Evolutionary conservation across 805 yeast species (phyloP).

Genomic region (Diddensiella caesifluorescens): DNA sequence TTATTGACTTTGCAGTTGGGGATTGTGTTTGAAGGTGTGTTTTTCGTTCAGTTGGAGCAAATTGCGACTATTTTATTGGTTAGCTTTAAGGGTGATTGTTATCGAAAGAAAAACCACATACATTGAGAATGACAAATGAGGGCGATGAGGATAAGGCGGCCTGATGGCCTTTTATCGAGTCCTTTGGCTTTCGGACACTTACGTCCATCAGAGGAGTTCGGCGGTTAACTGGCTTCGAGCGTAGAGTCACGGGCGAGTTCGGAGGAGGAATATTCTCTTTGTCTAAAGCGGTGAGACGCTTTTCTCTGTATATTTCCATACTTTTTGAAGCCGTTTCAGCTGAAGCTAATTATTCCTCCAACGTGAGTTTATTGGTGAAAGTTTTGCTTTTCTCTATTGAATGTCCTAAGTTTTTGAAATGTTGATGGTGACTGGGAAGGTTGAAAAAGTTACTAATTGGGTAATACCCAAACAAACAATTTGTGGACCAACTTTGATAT

Average conservation of each 20-base stretch:
- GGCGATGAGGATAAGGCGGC: not conserved
- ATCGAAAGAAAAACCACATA: constrained; percentile 2
- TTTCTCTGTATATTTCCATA: constrained; percentile 6
- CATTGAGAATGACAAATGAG: constrained; percentile 5
- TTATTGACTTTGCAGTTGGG: too few species aligned
- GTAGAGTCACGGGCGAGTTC: constrained; percentile 16
- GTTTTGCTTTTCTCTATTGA: too few species aligned
- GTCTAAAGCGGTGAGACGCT: constrained; percentile 7
- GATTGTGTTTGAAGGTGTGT: constrained; percentile 1
- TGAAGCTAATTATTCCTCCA: too few species aligned
- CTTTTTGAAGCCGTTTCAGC: too few species aligned
- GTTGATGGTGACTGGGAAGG: too few species aligned
- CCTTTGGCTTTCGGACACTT: too few species aligned
- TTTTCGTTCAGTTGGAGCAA: constrained; percentile 6
- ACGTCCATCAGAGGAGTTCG: constrained; percentile 11
- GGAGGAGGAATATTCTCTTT: constrained; percentile 23
- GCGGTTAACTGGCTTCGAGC: not conserved
- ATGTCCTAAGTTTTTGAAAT: too few species aligned
- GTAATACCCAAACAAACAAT: too few species aligned
- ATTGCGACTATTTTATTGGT: constrained; percentile 8
- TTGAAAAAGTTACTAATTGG: too few species aligned
- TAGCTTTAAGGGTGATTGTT: not conserved
- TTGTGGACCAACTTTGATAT: too few species aligned
- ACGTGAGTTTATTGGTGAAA: too few species aligned
- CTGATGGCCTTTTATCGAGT: not conserved